A percentile compares a stretch with the other conserved stretches of the same genome.
Evolutionary conservation across 371 early-diverging fungal species (phyloP).

Genomic region (Circinella umbellata): DNA sequence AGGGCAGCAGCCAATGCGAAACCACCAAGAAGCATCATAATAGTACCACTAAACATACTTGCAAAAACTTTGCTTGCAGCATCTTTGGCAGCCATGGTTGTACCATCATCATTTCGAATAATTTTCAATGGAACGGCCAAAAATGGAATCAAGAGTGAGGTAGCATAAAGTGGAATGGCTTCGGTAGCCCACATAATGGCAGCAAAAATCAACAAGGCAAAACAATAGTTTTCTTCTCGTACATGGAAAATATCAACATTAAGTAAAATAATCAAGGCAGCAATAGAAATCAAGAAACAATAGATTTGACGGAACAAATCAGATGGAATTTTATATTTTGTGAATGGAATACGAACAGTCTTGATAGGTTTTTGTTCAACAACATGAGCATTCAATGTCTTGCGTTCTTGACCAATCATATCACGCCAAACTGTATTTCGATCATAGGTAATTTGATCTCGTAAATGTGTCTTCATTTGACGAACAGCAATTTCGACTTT

Average conservation of each 20-base stretch:
- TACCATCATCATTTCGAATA: slow-evolving; percentile 61
- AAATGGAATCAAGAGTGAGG: slow-evolving; percentile 79
- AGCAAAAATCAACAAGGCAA: slow-evolving; percentile 68
- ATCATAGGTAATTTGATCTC: slow-evolving; percentile 78
- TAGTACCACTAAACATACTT: slow-evolving; percentile 95
- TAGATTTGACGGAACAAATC: slow-evolving; percentile 31
- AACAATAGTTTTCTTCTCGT: slow-evolving; percentile 68
- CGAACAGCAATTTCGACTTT: slow-evolving; percentile 57
- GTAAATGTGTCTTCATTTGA: slow-evolving; percentile 69
- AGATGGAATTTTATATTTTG: slow-evolving; percentile 23
- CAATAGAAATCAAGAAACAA: slow-evolving; percentile 52
- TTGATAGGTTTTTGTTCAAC: slow-evolving; percentile 51
- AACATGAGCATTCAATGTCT: slow-evolving; percentile 55
- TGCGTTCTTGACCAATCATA: slow-evolving; percentile 77
- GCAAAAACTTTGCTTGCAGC: slow-evolving; percentile 85
- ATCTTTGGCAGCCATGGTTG: slow-evolving; percentile 63
- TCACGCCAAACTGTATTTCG: slow-evolving; percentile 86
- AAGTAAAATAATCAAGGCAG: slow-evolving; percentile 60
- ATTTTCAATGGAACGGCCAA: slow-evolving; percentile 75
- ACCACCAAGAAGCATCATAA: slow-evolving; percentile 95
- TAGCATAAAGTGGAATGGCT: slow-evolving; percentile 84
- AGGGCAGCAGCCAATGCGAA: slow-evolving; percentile 94
- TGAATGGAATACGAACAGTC: slow-evolving; percentile 48
- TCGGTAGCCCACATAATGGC: slow-evolving; percentile 79
- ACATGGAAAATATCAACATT: slow-evolving; percentile 60